Base-by-base conservation (phyloP, 176 grass and related monocot genomes). In the Carex kokanica region DNA sequence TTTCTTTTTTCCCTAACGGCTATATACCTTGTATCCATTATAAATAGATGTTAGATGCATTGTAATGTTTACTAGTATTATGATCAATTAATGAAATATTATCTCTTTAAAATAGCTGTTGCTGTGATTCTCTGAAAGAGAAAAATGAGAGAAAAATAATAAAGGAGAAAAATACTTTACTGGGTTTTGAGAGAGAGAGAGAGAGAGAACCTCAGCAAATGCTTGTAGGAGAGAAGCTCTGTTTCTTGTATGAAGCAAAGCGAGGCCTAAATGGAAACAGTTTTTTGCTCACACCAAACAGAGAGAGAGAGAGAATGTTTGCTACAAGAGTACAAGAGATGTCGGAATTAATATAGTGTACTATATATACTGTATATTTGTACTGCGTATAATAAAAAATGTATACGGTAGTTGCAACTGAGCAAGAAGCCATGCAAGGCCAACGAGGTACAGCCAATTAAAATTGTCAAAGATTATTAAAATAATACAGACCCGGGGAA, bases 311-410 rank as follows among this genome's bases (percentile, higher is more conserved):
- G 59, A 78, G 58, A 79, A 67, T 18, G 27, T 13, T 2, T 1
- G 2, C 41, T 80, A 59, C 23, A n/a, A 60, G 59, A 55, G 53
- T 80, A 59, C 23, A n/a, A 60, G 59, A 55, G 53, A 53, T 40
- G 72, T 86, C 51, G 60, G 74, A 65, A 0, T 38, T 38, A 38
- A 38, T 27, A 27, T 27, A 27, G 0, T 18, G 59, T 64, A 57
- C 49, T 70, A 70, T 68, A 86, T 70, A 70, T 68, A 86, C 60
- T 79, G 73, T 60, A 70, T 68, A 80, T 70, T 79, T 80, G 51
- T 79, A 80, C 36, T 24, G 23, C 49, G 29, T 53, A 27, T 45
- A 58, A 80, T 80, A 68, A 59, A 59, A 80, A 47, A 10, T 83
- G 31, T 80, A 86, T 17, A 23, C 68, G 40, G 72, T 80, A 67